phyloP scores from a whole-genome alignment of 164 flowering plant genomes.

The Saururus chinensis region DNA sequence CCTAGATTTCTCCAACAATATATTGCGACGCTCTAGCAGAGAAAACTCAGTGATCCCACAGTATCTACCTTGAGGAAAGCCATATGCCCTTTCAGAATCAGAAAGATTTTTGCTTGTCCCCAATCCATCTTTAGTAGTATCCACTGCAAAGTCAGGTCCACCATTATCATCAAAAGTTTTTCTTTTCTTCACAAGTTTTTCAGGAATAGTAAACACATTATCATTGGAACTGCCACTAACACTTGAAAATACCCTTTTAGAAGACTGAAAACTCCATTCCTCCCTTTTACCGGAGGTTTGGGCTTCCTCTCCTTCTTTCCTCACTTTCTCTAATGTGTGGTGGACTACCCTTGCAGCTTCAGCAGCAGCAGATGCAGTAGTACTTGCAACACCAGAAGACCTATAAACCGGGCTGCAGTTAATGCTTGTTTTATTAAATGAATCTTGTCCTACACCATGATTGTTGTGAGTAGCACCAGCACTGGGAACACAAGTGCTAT shows the following conservation, averaged over 20 bases:
- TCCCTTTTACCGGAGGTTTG: conserved; percentile 58
- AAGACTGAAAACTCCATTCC: conserved; percentile 33
- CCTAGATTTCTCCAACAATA: conserved; percentile 53
- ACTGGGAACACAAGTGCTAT: conserved; percentile 2
- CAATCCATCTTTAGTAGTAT: conserved; percentile 13
- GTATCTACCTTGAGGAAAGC: conserved; percentile 2
- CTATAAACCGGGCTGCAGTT: neutral
- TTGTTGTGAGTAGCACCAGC: neutral
- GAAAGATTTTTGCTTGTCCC: conserved; percentile 13
- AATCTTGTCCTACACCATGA: neutral
- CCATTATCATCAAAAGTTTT: conserved; percentile 20
- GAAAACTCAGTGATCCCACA: conserved; percentile 22
- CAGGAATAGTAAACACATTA: neutral
- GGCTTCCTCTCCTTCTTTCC: conserved; percentile 58
- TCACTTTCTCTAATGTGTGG: conserved; percentile 54
- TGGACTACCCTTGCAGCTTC: conserved; percentile 53
- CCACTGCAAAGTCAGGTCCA: conserved; percentile 1
- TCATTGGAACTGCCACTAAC: conserved; percentile 9
- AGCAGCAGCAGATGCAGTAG: conserved; percentile 29
- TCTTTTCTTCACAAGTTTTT: conserved; percentile 31
- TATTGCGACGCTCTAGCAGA: conserved; percentile 26
- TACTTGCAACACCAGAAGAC: conserved; percentile 23
- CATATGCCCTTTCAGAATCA: conserved; percentile 19
- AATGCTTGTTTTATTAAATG: neutral
- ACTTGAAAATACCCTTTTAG: conserved; percentile 24